These are phyloP conservation scores for Cladosporium sp. DNA, from an alignment of 2,329 filamentous ascomycete species.

Conservation along the genomic window DNA sequence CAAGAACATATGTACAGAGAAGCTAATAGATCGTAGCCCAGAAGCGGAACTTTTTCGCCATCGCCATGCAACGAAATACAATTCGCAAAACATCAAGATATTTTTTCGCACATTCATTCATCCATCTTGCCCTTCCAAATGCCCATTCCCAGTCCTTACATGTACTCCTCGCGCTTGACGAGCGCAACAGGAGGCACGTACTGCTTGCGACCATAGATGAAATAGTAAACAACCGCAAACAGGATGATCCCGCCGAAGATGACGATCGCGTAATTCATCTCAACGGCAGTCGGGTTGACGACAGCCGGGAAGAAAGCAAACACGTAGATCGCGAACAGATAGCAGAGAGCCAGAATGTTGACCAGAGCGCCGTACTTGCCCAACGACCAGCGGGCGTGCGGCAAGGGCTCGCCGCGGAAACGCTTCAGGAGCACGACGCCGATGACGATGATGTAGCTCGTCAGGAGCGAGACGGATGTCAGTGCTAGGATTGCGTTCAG, in stretches of 20 bases:
- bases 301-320: conserved; percentile 49
- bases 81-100: not conserved
- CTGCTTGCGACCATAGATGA: conserved; percentile 31
- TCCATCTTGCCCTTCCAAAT: no score
- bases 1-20: no score
- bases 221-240: conserved; percentile 35
- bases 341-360: conserved; percentile 51
- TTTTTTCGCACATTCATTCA: no score
- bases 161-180: conserved; percentile 19
- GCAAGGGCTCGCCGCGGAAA: conserved; percentile 34
- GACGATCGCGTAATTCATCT: conserved; percentile 42
- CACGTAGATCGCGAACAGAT: conserved; percentile 53
- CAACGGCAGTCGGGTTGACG: conserved; percentile 28
- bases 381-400: conserved; percentile 51
- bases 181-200: conserved; percentile 32
- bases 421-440: conserved; percentile 41
- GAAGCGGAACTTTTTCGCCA: not conserved
- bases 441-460: conserved; percentile 41
- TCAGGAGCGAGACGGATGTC: conserved; percentile 40
- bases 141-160: not conserved
- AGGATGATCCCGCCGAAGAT: conserved; percentile 37
- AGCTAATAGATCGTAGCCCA: not conserved
- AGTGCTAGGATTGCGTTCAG: conserved; percentile 46
- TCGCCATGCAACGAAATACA: not conserved
- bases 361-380: conserved; percentile 50